Percentiles rank a stretch among this genome's conserved stretches.
phyloP scores from a whole-genome alignment of 305 asterid genomes.

The Fraxinus baroniana region DNA sequence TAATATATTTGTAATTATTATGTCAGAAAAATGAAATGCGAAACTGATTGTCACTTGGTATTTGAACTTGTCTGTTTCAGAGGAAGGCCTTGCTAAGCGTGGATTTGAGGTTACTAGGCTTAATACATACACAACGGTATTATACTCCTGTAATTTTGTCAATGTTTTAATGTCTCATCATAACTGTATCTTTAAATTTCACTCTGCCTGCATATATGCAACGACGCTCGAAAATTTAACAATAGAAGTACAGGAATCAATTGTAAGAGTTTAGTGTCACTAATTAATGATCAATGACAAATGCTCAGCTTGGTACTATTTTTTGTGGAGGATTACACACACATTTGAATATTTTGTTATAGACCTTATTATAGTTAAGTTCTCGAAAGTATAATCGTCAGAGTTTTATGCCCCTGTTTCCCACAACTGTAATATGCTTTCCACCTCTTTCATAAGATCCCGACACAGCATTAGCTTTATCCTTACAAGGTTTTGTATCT shows the following conservation, averaged over 20 bases:
- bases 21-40: not conserved
- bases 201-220: not conserved
- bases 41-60: conserved; percentile 12
- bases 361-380: not conserved
- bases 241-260: not conserved
- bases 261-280: not conserved
- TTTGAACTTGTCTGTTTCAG: conserved; percentile 39
- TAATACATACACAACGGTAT: conserved; percentile 81
- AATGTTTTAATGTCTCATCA: not conserved
- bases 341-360: not conserved
- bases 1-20: not conserved
- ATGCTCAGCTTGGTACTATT: not conserved
- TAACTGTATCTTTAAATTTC: not conserved
- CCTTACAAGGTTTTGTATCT: not conserved
- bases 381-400: not conserved
- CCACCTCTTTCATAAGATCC: not conserved
- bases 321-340: not conserved
- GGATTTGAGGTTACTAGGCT: conserved; percentile 78
- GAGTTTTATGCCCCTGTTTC: not conserved
- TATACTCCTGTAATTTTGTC: not conserved
- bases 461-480: not conserved
- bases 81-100: conserved; percentile 68
- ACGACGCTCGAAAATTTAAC: not conserved
- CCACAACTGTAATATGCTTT: not conserved
- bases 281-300: not conserved